These are phyloP conservation scores for Hortiboletus campestris DNA, from an alignment of 768 basidiomycete genomes.

Conservation along the genomic window DNA sequence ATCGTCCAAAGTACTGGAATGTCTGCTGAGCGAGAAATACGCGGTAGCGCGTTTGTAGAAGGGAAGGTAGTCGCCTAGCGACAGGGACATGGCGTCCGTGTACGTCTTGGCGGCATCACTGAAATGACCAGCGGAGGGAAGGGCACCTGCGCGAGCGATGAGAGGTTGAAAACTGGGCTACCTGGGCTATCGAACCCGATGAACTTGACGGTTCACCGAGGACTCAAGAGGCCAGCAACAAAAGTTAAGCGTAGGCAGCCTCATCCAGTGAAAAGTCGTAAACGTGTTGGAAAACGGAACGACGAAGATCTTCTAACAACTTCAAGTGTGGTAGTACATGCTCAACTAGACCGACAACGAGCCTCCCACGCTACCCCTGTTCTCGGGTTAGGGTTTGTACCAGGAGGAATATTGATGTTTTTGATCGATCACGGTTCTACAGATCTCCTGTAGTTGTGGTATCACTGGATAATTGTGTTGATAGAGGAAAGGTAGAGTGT, in stretches of 20 bases:
- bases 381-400: constrained; percentile 25
- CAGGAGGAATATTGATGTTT: too few species aligned
- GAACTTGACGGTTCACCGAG: constrained; percentile 24
- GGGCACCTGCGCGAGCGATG: constrained; percentile 64
- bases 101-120: constrained; percentile 79
- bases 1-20: constrained; percentile 75
- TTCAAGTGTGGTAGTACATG: background rate
- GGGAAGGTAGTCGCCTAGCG: constrained; percentile 80
- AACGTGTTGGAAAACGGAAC: background rate
- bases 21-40: constrained; percentile 74
- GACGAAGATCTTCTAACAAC: background rate
- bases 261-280: constrained; percentile 10
- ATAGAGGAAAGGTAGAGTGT: too few species aligned
- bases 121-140: constrained; percentile 75
- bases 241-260: constrained; percentile 21
- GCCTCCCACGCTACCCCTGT: constrained; percentile 22
- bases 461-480: too few species aligned
- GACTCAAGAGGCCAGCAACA: constrained; percentile 25
- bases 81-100: constrained; percentile 73
- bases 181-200: constrained; percentile 41
- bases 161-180: constrained; percentile 67
- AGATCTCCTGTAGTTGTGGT: too few species aligned
- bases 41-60: constrained; percentile 94
- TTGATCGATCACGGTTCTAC: too few species aligned
- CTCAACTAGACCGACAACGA: constrained; percentile 18